Base-by-base conservation (phyloP, 306 rosid genomes). In the Inga oerstediana region DNA sequence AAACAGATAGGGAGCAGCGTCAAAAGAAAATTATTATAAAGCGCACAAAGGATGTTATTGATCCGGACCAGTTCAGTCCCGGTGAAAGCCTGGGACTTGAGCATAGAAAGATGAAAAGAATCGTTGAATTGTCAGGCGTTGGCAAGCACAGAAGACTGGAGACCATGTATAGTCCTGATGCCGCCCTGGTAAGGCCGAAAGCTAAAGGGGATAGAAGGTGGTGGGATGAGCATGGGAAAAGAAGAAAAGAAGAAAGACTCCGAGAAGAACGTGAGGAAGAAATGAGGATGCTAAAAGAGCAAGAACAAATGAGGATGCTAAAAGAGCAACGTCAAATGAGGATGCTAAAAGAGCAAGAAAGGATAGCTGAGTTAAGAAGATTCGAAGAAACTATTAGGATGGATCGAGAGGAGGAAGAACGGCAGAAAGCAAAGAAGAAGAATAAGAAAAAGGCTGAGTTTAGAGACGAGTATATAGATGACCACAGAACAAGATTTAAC, bases 321-420 rank as follows among this genome's bases (percentile, higher is more conserved):
- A 93, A 90, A 84, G 97, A 93, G 79, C 95, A 87, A 82, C 43
- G 43, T 39, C 43, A 93, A 88, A 87, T 85, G 84, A 89, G 89
- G 85, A 84, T 87, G 82, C 87, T 81, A 34, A 93, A 90, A 84
- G 97, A 92, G 78, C 95, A 87, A 80, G 96, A 93, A 77, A 91
- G 86, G 81, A 74, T 92, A 71, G 93, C 79, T 0, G 96, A 91
- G 88, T 69, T 93, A 67, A 92, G 64, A 86, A 87, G 84, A 90
- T 93, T 80, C 80, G 98, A 92, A 90, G 94, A 88, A 79, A 85
- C 83, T 80, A 89, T 96, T 81, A 90, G 94, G 88, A 93, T 89
- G 81, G 99, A 95, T 86, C 89, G 91, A 86, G 97, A 93, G 81
- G 99, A 96, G 80, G 99, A 96, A 80, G 99, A 96, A 84, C 88